Percentiles rank a stretch among this genome's conserved stretches.
phyloP scores from a whole-genome alignment of 2,329 filamentous ascomycete species.

The Aschersonia sp. region DNA sequence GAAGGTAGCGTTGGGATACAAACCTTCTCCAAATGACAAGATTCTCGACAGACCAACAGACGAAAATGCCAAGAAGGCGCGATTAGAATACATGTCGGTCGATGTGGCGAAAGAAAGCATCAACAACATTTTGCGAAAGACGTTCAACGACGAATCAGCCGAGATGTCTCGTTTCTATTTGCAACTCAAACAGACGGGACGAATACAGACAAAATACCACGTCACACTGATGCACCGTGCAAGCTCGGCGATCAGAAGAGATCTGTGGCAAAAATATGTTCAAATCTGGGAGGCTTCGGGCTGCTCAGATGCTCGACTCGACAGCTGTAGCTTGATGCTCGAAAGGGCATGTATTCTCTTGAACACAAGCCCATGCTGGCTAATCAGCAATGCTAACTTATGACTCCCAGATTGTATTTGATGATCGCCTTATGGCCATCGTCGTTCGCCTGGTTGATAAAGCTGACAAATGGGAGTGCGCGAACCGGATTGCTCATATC shows the following conservation, averaged over 20 bases:
- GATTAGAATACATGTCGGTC: slow-evolving; percentile 42
- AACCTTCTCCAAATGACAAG: slow-evolving; percentile 59
- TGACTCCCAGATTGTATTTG: slow-evolving; percentile 53
- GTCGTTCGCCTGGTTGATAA: slow-evolving; percentile 58
- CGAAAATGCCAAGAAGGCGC: slow-evolving; percentile 21
- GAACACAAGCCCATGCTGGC: not conserved
- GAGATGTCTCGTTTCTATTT: slow-evolving; percentile 47
- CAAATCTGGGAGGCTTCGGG: slow-evolving; percentile 35
- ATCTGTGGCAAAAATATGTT: slow-evolving; percentile 62
- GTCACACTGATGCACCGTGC: slow-evolving; percentile 85
- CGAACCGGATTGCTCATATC: slow-evolving; percentile 71
- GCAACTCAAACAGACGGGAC: slow-evolving; percentile 55
- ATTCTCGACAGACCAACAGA: slow-evolving; percentile 37
- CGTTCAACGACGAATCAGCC: slow-evolving; percentile 44
- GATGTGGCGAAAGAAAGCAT: slow-evolving; percentile 28
- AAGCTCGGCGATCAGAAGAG: slow-evolving; percentile 40
- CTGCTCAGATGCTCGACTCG: slow-evolving; percentile 27
- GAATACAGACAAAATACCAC: slow-evolving; percentile 78
- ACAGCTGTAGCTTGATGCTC: slow-evolving; percentile 47
- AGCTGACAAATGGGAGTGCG: slow-evolving; percentile 46
- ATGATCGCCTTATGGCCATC: slow-evolving; percentile 80
- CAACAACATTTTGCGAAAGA: slow-evolving; percentile 45
- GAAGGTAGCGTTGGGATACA: slow-evolving; percentile 58
- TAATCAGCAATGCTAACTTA: not conserved
- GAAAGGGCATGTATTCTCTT: slow-evolving; percentile 32